Evolutionary conservation across 106 monocot genomes (phyloP).

Genomic region (Posidonia australis): DNA sequence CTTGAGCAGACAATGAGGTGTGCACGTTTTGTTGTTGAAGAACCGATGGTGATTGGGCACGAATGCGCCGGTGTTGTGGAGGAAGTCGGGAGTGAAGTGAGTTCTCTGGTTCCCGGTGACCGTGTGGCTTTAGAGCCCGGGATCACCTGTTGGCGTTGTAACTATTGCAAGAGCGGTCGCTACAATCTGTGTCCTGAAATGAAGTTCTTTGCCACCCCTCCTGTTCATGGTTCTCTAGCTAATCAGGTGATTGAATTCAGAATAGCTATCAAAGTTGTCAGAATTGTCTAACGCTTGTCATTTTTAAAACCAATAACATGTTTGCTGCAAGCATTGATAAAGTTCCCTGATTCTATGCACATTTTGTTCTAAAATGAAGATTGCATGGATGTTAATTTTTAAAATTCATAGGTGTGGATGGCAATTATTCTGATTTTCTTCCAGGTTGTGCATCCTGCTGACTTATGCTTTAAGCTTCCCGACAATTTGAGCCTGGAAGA

Average conservation of each 20-base stretch:
- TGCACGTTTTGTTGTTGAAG: constrained; percentile 85
- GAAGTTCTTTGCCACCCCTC: constrained; percentile 94
- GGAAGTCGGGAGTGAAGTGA: constrained; percentile 85
- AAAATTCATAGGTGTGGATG: too few species aligned
- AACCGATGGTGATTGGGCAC: constrained; percentile 97
- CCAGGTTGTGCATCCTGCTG: constrained; percentile 80
- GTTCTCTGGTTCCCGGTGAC: constrained; percentile 48
- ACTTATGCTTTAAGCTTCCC: constrained; percentile 89
- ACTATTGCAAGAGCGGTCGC: constrained; percentile 77
- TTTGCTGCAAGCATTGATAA: background rate
- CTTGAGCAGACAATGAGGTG: constrained; percentile 51
- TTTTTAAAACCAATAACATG: background rate
- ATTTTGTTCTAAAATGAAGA: too few species aligned
- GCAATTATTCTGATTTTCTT: background rate
- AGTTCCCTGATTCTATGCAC: too few species aligned
- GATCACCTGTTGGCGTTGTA: constrained; percentile 74
- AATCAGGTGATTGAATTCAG: constrained; percentile 42
- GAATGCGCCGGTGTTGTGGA: constrained; percentile 93
- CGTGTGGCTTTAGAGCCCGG: constrained; percentile 95
- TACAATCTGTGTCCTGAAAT: constrained; percentile 91
- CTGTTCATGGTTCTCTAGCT: constrained; percentile 89
- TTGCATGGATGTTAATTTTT: too few species aligned
- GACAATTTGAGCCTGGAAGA: constrained; percentile 89
- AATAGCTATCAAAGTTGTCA: background rate
- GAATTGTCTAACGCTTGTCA: background rate